Base-by-base conservation (phyloP, 164 flowering plant genomes). In the Kingdonia uniflora region DNA sequence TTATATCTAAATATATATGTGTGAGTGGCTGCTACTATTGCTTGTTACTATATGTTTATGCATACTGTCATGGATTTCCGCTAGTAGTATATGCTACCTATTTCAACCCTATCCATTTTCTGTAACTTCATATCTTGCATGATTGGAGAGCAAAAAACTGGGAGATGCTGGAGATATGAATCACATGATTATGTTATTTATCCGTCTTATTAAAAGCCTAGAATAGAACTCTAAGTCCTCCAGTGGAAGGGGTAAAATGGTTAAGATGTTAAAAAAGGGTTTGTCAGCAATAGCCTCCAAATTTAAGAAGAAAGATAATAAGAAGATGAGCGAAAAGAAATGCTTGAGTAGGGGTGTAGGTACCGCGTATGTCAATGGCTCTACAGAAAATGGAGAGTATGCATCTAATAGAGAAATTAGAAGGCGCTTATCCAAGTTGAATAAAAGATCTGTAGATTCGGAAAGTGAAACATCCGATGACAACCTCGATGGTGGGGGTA, bases 391-490 rank as follows among this genome's bases (percentile, higher is more conserved):
- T 67, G 79, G 80, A 54, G 87, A 82, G 35, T 80, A 64, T 72
- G 76, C 82, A 22, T 80, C 95, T 62, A 95, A 88, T 63, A 75
- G 79, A 61, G 99, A 92, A 69, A 72, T 82, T 46, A 76, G 64
- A 66, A 81, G 79, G 66, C 80, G 85, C 15, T 67, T 92, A 53
- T 82, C 85, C 53, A 94, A 73, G 65, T 67, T 81, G 68, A 81
- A 83, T 58, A 79, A 68, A 55, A 89, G 59, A 67, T 61, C 84
- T 48, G 55, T 83, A 59, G 85, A 77, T 50, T 89, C 97, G 1
- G 97, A 71, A 54, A 83, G 84, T 79, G 97, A 84, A 25, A 82
- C 91, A 49, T 89, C 99, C 67, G 95, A 81, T 71, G 95, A 87
- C 14, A 49, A 88, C 89, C 22, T 84, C 81, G 57, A 65, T 71